Conservation (phyloP, 2,329 filamentous ascomycete species). For the Polytolypa hystricis region DNA sequence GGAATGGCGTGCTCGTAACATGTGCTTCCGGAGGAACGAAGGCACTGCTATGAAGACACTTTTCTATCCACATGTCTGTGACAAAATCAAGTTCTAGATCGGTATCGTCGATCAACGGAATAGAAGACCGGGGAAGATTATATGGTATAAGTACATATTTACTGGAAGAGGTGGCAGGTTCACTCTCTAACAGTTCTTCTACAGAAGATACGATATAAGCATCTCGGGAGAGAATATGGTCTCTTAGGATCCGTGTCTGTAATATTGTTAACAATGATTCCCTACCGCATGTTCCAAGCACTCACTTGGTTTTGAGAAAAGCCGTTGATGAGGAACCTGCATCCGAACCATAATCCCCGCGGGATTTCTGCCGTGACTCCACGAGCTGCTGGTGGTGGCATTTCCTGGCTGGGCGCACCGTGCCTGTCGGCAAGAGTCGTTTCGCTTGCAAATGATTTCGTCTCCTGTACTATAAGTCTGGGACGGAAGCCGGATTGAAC, state of each 20-base stretch:
- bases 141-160: conserved; percentile 32
- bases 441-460: conserved; percentile 29
- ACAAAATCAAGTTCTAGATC: conserved; percentile 42
- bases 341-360: conserved; percentile 43
- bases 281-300: no score
- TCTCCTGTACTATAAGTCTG: conserved; percentile 24
- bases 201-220: conserved; percentile 28
- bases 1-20: conserved; percentile 66
- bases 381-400: conserved; percentile 11
- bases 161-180: no score
- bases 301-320: conserved; percentile 45
- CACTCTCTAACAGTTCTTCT: conserved; percentile 16
- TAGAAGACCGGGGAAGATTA: conserved; percentile 21
- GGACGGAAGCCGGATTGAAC: no score
- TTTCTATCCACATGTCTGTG: conserved; percentile 90
- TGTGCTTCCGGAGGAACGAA: conserved; percentile 60
- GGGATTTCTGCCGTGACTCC: conserved; percentile 18
- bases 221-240: conserved; percentile 32
- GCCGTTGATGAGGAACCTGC: conserved; percentile 50
- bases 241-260: conserved; percentile 27
- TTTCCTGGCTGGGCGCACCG: conserved; percentile 11
- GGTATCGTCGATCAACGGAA: conserved; percentile 30
- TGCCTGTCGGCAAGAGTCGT: conserved; percentile 20
- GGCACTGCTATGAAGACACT: conserved; percentile 65
- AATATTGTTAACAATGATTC: no score